phyloP scores from a whole-genome alignment of 2,329 filamentous ascomycete species.

The Aspergillus costaricaensis region DNA sequence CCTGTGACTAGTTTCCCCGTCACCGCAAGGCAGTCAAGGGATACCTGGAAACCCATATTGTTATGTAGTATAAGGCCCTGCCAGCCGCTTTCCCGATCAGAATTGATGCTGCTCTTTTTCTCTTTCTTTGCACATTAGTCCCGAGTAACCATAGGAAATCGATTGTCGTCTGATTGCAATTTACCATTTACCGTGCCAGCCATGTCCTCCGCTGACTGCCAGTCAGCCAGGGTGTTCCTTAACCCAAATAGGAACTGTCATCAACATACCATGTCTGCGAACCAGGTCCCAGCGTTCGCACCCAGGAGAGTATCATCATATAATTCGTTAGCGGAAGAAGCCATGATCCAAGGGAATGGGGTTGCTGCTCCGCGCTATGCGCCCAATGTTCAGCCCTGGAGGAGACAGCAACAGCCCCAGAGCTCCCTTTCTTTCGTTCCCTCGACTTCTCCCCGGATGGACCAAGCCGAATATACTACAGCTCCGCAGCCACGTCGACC shows the following conservation, averaged over 20 bases:
- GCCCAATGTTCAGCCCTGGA: constrained; percentile 29
- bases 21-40: constrained; percentile 32
- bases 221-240: constrained; percentile 25
- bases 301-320: constrained; percentile 23
- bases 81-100: constrained; percentile 10
- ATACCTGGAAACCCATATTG: constrained; percentile 21
- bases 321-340: constrained; percentile 16
- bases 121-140: constrained; percentile 15
- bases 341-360: constrained; percentile 13
- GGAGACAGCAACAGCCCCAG: constrained; percentile 33
- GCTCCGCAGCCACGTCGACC: constrained; percentile 26
- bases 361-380: constrained; percentile 26
- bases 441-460: constrained; percentile 32
- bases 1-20: constrained; percentile 20
- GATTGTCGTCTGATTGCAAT: constrained; percentile 16
- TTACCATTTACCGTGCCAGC: constrained; percentile 13
- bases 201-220: constrained; percentile 37
- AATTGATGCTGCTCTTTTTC: constrained; percentile 16
- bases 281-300: constrained; percentile 18
- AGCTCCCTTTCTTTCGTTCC: constrained; percentile 39
- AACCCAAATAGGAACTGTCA: constrained; percentile 19
- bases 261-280: constrained; percentile 24
- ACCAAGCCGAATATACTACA: constrained; percentile 32
- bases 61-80: constrained; percentile 34
- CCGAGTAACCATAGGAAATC: constrained; percentile 13